Conservation (phyloP, 2,329 filamentous ascomycete species). For the Aspergillus udagawae region DNA sequence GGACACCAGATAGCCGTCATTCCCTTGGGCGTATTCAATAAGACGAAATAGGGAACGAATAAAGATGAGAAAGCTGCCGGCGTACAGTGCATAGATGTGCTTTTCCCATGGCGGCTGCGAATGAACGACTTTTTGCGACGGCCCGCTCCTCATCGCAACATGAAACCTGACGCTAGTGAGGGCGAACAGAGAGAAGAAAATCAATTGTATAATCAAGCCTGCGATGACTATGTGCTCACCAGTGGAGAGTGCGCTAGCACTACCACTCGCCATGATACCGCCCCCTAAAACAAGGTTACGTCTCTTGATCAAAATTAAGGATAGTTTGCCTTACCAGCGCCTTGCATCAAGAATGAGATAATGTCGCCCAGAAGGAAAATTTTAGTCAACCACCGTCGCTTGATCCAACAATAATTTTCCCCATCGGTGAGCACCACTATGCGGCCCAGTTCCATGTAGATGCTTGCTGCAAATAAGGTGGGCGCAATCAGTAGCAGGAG, state of each 20-base stretch:
- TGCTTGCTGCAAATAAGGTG: neutral
- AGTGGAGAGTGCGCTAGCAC: neutral
- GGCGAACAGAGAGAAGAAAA: neutral
- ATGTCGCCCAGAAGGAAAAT: neutral
- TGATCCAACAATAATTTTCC: neutral
- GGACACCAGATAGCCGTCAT: conserved; percentile 17
- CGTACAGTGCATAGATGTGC: conserved; percentile 7
- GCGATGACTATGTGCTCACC: neutral
- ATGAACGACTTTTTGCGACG: neutral
- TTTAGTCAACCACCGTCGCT: neutral
- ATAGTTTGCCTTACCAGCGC: neutral
- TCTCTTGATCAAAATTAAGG: neutral
- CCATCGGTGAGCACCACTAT: neutral
- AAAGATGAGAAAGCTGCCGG: conserved; percentile 15
- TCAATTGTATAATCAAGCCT: neutral
- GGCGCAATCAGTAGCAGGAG: neutral
- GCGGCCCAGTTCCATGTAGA: neutral
- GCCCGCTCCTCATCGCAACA: neutral
- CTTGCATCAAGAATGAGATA: neutral
- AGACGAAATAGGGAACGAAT: conserved; percentile 20
- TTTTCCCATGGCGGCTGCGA: conserved; percentile 5
- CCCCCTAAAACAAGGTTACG: too few species aligned
- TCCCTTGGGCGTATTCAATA: conserved; percentile 18
- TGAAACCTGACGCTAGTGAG: neutral
- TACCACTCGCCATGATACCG: neutral